Base-by-base conservation (phyloP, 78 protist genomes). In the Guillardia theta region DNA sequence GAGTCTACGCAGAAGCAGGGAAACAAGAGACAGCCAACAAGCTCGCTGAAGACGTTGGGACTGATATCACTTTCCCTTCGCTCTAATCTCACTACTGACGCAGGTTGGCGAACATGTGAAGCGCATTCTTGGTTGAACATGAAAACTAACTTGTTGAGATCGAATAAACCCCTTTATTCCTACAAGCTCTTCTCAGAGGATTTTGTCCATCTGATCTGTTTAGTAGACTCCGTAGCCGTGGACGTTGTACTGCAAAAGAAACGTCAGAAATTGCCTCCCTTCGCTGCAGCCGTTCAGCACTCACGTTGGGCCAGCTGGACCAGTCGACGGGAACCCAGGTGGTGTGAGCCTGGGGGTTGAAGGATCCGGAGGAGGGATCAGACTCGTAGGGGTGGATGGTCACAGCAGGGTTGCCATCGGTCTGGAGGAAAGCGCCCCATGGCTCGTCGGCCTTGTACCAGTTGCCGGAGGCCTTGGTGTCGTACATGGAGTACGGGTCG, bases 361-460 rank as follows among this genome's bases (percentile, higher is more conserved):
- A 41, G 53, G 90, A 78, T 12, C 90, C 90, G 24, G 90, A 78
- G 41, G 90, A 78, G 48, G 90, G 90, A 36, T 78, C 90, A 30
- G 45, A 43, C 90, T 78, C 90, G 33, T 78, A 78, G 24, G 90
- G 90, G 90, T 78, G 90, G 90, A 78, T 43, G 90, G 44, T 78
- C n/a, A 78, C 90, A 18, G 90, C 90, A 6, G 90, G 90, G 90
- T 78, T 78, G 19, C 90, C 90, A 5, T 78, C 90, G 30, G 90
- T 78, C 90, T 78, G 90, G 48, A 78, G 90, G 90, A 24, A 78
- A 27, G 90, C 90, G 24, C 90, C 90, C 90, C 90, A 78, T 36
- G 90, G 90, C 90, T 78, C 90, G 90, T 78, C 90, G 48, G 90
- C 90, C 90, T 78, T 78, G 90, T 78, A 78, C 90, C 90, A 78